Evolutionary conservation across 116 monocot species (phyloP).

Genomic region (Dioscorea cayenensis): DNA sequence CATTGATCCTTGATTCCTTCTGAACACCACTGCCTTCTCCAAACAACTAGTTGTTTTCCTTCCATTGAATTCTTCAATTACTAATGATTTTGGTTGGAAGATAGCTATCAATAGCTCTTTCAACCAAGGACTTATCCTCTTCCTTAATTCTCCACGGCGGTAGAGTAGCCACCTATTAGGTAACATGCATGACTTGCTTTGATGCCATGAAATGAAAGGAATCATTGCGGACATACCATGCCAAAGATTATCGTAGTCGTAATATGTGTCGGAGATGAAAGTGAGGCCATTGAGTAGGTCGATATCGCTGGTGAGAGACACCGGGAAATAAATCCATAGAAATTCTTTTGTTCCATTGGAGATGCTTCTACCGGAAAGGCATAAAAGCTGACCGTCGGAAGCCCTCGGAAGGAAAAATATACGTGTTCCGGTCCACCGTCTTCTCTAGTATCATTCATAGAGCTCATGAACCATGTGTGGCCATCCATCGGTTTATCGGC

Average conservation of each 20-base stretch:
- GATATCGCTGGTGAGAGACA: conserved; percentile 39
- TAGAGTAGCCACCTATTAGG: conserved; percentile 55
- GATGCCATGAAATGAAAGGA: conserved; percentile 52
- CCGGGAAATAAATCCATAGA: conserved; percentile 43
- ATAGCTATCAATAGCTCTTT: conserved; percentile 13
- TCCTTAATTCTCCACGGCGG: conserved; percentile 58
- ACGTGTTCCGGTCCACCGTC: conserved; percentile 42
- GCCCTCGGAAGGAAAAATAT: conserved; percentile 56
- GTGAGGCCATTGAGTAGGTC: conserved; percentile 46
- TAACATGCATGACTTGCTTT: conserved; percentile 9
- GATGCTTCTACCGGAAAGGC: conserved; percentile 37
- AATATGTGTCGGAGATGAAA: conserved; percentile 59
- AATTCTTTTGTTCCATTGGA: conserved; percentile 44
- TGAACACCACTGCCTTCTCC: conserved; percentile 78
- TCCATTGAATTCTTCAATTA: conserved; percentile 23
- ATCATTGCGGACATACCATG: conserved; percentile 48
- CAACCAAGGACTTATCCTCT: conserved; percentile 45
- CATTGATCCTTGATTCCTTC: conserved; percentile 59
- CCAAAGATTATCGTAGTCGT: conserved; percentile 54
- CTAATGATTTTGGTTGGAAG: conserved; percentile 12
- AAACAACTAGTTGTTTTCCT: conserved; percentile 32
- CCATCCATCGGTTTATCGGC: conserved; percentile 15
- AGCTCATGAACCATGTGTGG: conserved; percentile 65
- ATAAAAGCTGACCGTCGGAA: conserved; percentile 36
- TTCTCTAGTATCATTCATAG: conserved; percentile 43